A percentile compares a stretch with the other conserved stretches of the same genome.
phyloP scores from a whole-genome alignment of 495 filamentous ascomycete species.

The Annulohypoxylon maeteangense region DNA sequence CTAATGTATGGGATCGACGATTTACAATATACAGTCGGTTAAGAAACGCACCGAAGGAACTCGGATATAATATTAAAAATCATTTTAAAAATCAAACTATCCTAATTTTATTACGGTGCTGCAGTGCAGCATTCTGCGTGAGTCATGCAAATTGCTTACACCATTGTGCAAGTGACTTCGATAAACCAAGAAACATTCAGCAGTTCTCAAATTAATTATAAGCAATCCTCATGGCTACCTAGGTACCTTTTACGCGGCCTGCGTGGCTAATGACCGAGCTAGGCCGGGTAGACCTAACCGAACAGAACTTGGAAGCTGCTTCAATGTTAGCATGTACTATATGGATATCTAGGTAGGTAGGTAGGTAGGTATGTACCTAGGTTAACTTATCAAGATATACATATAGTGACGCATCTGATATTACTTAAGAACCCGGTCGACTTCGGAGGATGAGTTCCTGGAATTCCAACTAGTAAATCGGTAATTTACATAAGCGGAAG shows the following conservation, averaged over 20 bases:
- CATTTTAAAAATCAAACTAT: constrained; percentile 11
- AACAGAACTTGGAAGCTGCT: too few relatives aligned
- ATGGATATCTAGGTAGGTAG: too few relatives aligned
- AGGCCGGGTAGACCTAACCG: neutral
- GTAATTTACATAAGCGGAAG: constrained; percentile 35
- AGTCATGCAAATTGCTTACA: constrained; percentile 41
- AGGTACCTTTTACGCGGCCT: neutral
- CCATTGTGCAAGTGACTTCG: constrained; percentile 18
- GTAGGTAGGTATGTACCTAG: too few relatives aligned
- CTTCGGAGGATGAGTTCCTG: neutral
- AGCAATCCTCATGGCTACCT: neutral
- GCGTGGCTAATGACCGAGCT: neutral
- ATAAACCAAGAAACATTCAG: constrained; percentile 16
- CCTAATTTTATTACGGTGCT: constrained; percentile 20
- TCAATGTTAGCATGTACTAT: too few relatives aligned
- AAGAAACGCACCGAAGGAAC: neutral
- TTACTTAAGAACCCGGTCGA: neutral
- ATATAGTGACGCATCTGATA: constrained; percentile 3
- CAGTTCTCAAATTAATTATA: neutral
- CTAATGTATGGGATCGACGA: constrained; percentile 19
- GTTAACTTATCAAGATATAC: neutral
- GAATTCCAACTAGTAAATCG: neutral
- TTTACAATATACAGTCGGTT: neutral
- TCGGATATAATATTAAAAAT: constrained; percentile 17
- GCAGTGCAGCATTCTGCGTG: constrained; percentile 22